Evolutionary conservation across 2,329 filamentous ascomycete species (phyloP), one percentile per base, ranked within the genome.

Genomic region (Pseudogymnoascus sp.): DNA sequence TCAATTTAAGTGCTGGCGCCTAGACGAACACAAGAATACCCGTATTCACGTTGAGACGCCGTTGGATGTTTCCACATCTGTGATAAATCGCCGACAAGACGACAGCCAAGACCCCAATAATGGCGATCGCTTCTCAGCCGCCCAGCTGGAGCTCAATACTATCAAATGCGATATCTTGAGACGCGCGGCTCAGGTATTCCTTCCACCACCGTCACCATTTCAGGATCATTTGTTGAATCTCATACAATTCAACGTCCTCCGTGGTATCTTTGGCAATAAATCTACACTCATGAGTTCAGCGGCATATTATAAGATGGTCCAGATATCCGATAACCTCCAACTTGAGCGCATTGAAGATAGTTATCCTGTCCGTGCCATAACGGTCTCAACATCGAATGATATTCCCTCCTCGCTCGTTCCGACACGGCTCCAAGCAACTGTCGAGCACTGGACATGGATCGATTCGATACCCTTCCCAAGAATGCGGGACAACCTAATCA

Each of bases 401-500:
- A 47, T 68, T 21, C 66, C 66, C 9, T 36, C 61, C 31, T 50
- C 60, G 11, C 61, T 68, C 2, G 19, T 63, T 7, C 66, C 66
- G 4, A 68, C 66, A n/a, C 28, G 11, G 6, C 40, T 65, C 4
- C 67, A 68, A 47, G 28, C 13, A 15, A 64, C 64, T 13, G 57
- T 63, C 13, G 60, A 61, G 17, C 64, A 68, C 31, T 62, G 62
- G 33, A 17, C 42, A n/a, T 67, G 66, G 64, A 64, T 67, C 8
- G 64, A 66, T 19, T 61, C 65, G 23, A 60, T 68, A 5, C 66
- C 67, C 2, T 63, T 62, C 53, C 62, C 63, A n/a, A 11, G 11
- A 10, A 65, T 57, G 65, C 60, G 67, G 10, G 67, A 68, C 21
- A 69, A 70, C 60, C 31, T 70, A 10, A 69, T 70, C 11, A 33